Base-by-base conservation (phyloP, 1,284 basidiomycete genomes). In the Agroathelia rolfsii region DNA sequence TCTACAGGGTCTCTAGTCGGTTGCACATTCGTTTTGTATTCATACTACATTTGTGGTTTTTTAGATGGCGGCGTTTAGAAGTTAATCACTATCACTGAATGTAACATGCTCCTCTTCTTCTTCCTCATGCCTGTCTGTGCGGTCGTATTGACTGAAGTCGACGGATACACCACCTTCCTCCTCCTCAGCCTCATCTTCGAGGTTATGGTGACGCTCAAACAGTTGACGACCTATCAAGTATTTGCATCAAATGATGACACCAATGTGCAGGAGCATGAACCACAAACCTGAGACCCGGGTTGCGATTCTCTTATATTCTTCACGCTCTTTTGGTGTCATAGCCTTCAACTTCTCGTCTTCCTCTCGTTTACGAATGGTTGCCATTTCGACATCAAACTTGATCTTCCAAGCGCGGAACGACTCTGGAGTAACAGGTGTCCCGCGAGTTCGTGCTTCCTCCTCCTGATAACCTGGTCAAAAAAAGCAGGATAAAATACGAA, bases 121-220 rank as follows among this genome's bases (percentile, higher is more conserved):
- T 23, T 66, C 65, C 37, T 66, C 66, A 33, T 64, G 56, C 24
- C 49, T 55, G 40, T 58, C 63, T 31, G 65, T 68, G 41, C 90
- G 69, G 41, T 89, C 82, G 50, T 90, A 95, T 53, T 90, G 80
- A 45, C 76, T 84, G 49, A 86, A 56, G 52, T 94, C 90, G 32
- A 94, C 85, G 19, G 85, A 88, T 23, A 80, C 72, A 0, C 72
- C 72, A 18, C 76, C 90, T 51, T 94, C 90, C 53, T 93, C 84
- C 48, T 81, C 58, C 24, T 88, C 62, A 14, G 58, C 69, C 37
- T 86, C 83, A 39, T 94, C 90, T 57, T 58, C 64, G 34, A 89
- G 64, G 45, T 73, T 72, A 40, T 65, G 72, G 52, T 87, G 76
- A 34, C 73, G 73, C 56, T 93, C 87, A 55, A 94, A 95, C 36